phyloP scores from a whole-genome alignment of 139 green algal genomes.

The Gonium pectorale region DNA sequence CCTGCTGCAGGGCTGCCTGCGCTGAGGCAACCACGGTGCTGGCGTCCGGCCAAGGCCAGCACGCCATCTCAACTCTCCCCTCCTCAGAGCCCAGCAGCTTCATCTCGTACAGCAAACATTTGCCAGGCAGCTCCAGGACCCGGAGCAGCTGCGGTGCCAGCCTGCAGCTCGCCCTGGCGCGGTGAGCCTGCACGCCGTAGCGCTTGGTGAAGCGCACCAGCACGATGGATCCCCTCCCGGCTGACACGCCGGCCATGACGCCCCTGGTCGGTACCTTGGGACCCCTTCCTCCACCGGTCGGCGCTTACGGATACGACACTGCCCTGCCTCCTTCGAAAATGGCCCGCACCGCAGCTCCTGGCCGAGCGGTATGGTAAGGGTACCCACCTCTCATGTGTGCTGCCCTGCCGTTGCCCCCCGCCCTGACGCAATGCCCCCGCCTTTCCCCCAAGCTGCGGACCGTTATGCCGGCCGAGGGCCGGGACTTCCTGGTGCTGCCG shows the following conservation, averaged over 20 bases:
- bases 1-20: neutral
- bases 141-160: neutral
- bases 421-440: too few species aligned
- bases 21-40: neutral
- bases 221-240: neutral
- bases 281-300: too few species aligned
- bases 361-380: too few species aligned
- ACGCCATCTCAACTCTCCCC: neutral
- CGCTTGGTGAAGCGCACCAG: neutral
- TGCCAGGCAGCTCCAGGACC: neutral
- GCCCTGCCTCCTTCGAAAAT: too few species aligned
- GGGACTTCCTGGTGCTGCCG: too few species aligned
- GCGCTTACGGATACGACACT: too few species aligned
- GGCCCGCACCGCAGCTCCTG: too few species aligned
- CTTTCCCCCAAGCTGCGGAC: too few species aligned
- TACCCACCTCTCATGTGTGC: too few species aligned
- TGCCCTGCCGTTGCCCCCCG: too few species aligned
- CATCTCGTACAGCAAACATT: neutral
- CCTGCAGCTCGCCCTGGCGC: neutral
- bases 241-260: neutral
- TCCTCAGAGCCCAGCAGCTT: neutral
- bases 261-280: too few species aligned
- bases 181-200: neutral
- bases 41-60: neutral
- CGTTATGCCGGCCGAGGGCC: too few species aligned